phyloP scores from a whole-genome alignment of 768 basidiomycete genomes.

The Leucocoprinus leucothites region DNA sequence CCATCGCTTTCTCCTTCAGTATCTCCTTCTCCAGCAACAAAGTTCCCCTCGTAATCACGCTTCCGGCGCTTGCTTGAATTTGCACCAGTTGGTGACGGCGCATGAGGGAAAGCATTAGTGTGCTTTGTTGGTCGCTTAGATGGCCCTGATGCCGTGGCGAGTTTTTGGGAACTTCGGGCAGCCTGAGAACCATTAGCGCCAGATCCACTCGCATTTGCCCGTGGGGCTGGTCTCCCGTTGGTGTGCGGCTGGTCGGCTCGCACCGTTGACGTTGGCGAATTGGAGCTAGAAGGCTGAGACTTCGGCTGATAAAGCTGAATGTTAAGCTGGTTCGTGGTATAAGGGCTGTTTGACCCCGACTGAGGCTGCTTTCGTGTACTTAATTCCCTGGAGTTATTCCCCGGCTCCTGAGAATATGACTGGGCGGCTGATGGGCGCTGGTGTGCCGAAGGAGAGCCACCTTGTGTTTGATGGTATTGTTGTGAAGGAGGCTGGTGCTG shows the following conservation, averaged over 20 bases:
- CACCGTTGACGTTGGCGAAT: background rate
- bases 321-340: slow-evolving; percentile 2
- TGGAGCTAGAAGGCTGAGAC: background rate
- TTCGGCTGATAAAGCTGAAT: slow-evolving; percentile 4
- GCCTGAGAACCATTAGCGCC: background rate
- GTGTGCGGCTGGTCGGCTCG: background rate
- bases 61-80: slow-evolving; percentile 27
- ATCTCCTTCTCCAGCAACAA: slow-evolving; percentile 21
- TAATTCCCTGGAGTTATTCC: background rate
- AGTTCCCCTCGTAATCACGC: slow-evolving; percentile 14
- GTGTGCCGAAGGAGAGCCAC: slow-evolving; percentile 1
- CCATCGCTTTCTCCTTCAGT: slow-evolving; percentile 39
- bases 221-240: background rate
- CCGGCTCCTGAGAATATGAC: background rate
- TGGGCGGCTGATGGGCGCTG: slow-evolving; percentile 1
- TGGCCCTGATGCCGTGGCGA: background rate
- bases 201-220: background rate
- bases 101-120: background rate
- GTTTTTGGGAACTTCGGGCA: slow-evolving; percentile 3
- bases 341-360: background rate
- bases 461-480: slow-evolving; percentile 13
- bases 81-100: slow-evolving; percentile 10
- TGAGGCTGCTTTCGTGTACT: background rate
- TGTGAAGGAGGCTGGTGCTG: background rate
- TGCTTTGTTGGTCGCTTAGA: slow-evolving; percentile 1